Base-by-base conservation (phyloP, 179 eudicot genomes). In the Carnegiea gigantea region DNA sequence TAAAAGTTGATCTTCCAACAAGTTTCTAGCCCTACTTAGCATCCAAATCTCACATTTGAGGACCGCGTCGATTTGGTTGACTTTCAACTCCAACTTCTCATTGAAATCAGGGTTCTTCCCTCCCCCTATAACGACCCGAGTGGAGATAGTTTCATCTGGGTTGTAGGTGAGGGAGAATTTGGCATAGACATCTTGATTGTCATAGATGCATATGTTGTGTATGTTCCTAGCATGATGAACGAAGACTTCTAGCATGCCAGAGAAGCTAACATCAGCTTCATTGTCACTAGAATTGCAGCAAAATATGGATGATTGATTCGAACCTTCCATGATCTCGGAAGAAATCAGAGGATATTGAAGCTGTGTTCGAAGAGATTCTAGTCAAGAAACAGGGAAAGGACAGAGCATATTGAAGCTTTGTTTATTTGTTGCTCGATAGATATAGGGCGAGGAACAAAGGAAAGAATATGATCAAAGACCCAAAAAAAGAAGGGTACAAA, bases 41-140 rank as follows among this genome's bases (percentile, higher is more conserved):
- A 93, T 92, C 97, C 97, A 93, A 72, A 93, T 88, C 83, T 93
- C 97, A 72, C 97, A 93, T 85, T 92, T 93, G 21, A 93, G 88
- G 6, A 90, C 89, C 0, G 93, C 83, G 33, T 93, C 93, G 14
- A 78, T 18, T 81, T 88, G 95, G 62, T 78, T 64, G 21, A 93
- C 82, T 72, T 88, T 89, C 59, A 93, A 65, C 43, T 76, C 79
- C 75, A 93, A 71, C 24, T 86, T 84, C 70, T 92, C 85, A 44
- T 92, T 84, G 86, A 93, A 93, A 5, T 89, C 90, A 0, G 97
- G 97, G 89, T 93, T 92, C 75, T 89, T 93, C 0, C 97, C 97
- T 0, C 95, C 97, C 23, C 93, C 90, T 4, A 71, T 57, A 74
- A 90, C 62, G 75, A 92, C 87, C 77, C 83, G 83, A 2, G 95